These are phyloP conservation scores for Exidia glandulosa DNA, from an alignment of 768 basidiomycete species.

Conservation along the genomic window DNA sequence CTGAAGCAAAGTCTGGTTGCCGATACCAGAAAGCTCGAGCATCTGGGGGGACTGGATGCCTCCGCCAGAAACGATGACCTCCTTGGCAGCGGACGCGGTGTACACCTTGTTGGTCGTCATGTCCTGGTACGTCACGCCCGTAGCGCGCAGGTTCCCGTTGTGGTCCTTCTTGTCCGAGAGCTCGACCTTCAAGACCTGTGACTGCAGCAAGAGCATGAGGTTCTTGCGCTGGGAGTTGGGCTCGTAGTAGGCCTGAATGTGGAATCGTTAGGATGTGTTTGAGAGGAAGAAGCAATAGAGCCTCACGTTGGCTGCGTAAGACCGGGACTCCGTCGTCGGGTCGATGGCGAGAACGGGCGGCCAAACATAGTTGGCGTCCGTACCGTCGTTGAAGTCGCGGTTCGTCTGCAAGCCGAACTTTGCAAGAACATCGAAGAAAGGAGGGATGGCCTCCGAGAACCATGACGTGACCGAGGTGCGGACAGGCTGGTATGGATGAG, in stretches of 20 bases:
- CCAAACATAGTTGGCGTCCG: neutral
- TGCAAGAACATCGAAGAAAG: neutral
- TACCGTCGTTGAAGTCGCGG: neutral
- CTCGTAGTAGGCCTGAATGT: neutral
- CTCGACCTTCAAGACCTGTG: slow-evolving; percentile 3
- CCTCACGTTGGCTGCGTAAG: neutral
- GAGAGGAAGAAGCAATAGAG: neutral
- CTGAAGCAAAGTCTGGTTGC: slow-evolving; percentile 20
- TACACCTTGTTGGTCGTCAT: neutral
- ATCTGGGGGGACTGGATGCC: slow-evolving; percentile 12
- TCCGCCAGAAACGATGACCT: slow-evolving; percentile 16
- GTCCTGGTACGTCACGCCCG: slow-evolving; percentile 13
- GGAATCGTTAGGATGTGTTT: neutral
- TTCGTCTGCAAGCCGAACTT: neutral
- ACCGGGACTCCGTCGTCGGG: neutral
- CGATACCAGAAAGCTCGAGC: slow-evolving; percentile 30
- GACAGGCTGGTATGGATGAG: neutral
- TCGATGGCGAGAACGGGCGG: neutral
- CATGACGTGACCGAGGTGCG: neutral
- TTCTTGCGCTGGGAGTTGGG: slow-evolving; percentile 8
- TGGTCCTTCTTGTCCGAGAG: neutral
- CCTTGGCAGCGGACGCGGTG: slow-evolving; percentile 9
- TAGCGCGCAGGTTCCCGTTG: slow-evolving; percentile 1
- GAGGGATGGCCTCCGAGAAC: neutral
- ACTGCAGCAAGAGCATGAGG: slow-evolving; percentile 14